Base-by-base conservation (phyloP, 2,329 filamentous ascomycete genomes). In the Colletotrichum cordylinicola region DNA sequence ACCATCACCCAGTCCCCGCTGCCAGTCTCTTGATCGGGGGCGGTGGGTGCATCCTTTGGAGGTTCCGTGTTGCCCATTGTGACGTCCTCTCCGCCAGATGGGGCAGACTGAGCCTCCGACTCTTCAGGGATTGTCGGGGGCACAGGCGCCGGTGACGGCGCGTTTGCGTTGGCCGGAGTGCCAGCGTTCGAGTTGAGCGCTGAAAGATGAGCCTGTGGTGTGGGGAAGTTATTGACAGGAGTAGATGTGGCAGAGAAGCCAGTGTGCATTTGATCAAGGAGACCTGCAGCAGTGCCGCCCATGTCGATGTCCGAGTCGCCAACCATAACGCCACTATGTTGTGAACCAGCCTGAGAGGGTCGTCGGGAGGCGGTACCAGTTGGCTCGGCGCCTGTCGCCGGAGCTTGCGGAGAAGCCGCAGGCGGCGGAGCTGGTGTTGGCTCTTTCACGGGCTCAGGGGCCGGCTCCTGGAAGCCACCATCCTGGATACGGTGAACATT, bases 1-100 rank as follows among this genome's bases (percentile, higher is more conserved):
- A 96, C 91, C 73, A 96, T 93, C 5, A 95, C 92, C 94, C 94
- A 96, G 78, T 96, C 94, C 35, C 90, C 93, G 70, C 86, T 88
- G 24, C 87, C 89, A 1, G 88, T 88, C 6, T 86, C 87, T 71
- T 90, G 87, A 70, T 89, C 88, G 13, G 87, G 85, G 15, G 89
- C 88, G 21, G 87, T 88, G 16, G 82, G 81, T 24, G 84, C 82
- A 24, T 83, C 81, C 55, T 84, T 82, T 37, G 80, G 29, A 18
- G 75, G 60, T 18, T 88, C 85, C 31, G 90, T 88, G 72, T 90
- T 90, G 18, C 90, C 89, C 91, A 95, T 88, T 39, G 83, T 77
- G 7, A 87, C 81, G 73, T 89, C 88, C 8, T 78, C 82, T 8
- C 78, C 79, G 9, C 77, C 67, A 7, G 58, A 68, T 15, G 79